phyloP scores from a whole-genome alignment of 345 rosid species.

The Gossypium raimondii region DNA sequence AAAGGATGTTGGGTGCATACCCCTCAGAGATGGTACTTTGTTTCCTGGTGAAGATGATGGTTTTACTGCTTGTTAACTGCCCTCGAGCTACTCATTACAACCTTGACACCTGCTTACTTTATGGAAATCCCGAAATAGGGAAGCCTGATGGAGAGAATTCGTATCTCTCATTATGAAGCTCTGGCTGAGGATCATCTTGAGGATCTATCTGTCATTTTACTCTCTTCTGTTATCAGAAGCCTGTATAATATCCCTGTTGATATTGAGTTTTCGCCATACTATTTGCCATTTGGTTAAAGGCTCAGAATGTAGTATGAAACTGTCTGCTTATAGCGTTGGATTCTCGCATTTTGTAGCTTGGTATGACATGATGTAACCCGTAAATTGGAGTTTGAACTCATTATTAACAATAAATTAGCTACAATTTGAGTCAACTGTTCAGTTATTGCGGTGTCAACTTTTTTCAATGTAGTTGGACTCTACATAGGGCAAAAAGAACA shows the following conservation, averaged over 20 bases:
- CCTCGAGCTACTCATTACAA: background rate
- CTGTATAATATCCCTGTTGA: background rate
- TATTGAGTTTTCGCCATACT: background rate
- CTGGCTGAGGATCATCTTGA: background rate
- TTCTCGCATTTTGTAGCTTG: background rate
- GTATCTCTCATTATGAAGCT: background rate
- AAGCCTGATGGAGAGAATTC: background rate
- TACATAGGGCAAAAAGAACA: background rate
- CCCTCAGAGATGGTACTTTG: background rate
- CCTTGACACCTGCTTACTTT: background rate
- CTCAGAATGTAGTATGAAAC: background rate
- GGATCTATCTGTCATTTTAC: background rate
- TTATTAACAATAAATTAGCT: background rate
- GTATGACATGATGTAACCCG: background rate
- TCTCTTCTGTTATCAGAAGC: background rate
- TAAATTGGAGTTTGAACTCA: slow-evolving; percentile 1
- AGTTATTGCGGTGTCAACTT: background rate
- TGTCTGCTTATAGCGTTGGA: background rate
- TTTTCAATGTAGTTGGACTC: background rate
- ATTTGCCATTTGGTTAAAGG: background rate
- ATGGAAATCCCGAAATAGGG: background rate
- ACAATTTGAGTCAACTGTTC: background rate
- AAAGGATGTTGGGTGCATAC: slow-evolving; percentile 30
- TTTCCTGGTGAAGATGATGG: slow-evolving; percentile 15
- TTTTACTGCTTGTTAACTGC: background rate